Conservation (phyloP, 1,284 basidiomycete genomes). For the Sporisorium graminicola region DNA sequence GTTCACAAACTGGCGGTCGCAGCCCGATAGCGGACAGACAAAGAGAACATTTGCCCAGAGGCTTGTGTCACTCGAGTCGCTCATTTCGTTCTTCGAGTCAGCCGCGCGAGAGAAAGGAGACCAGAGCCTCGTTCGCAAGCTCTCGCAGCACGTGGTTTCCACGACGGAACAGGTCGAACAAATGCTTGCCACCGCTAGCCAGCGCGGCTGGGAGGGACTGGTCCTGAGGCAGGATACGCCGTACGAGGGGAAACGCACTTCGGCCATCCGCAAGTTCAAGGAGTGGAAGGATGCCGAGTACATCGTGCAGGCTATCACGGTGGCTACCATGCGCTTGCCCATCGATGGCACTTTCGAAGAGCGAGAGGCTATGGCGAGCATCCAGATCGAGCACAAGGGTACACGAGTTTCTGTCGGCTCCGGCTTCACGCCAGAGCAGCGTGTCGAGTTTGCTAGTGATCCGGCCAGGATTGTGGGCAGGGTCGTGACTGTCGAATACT, state of each 20-base stretch:
- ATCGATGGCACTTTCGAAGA: conserved; percentile 49
- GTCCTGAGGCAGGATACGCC: conserved; percentile 45
- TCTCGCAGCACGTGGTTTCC: conserved; percentile 40
- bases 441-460: conserved; percentile 46
- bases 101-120: conserved; percentile 7
- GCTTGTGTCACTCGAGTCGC: conserved; percentile 17
- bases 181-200: conserved; percentile 27
- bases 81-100: conserved; percentile 27
- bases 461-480: conserved; percentile 51
- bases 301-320: conserved; percentile 32
- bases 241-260: conserved; percentile 56
- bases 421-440: conserved; percentile 50
- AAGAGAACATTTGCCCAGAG: conserved; percentile 39
- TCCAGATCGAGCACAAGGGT: conserved; percentile 48
- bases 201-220: conserved; percentile 56
- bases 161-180: conserved; percentile 13
- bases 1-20: conserved; percentile 43
- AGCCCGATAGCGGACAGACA: not conserved
- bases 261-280: conserved; percentile 54
- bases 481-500: conserved; percentile 56
- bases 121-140: conserved; percentile 27
- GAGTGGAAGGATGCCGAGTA: conserved; percentile 60
- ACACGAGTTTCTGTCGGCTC: conserved; percentile 53
- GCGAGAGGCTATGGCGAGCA: conserved; percentile 40
- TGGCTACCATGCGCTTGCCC: conserved; percentile 51